phyloP scores from a whole-genome alignment of 2,329 filamentous ascomycete species.

The Trichoderma koningiopsis region DNA sequence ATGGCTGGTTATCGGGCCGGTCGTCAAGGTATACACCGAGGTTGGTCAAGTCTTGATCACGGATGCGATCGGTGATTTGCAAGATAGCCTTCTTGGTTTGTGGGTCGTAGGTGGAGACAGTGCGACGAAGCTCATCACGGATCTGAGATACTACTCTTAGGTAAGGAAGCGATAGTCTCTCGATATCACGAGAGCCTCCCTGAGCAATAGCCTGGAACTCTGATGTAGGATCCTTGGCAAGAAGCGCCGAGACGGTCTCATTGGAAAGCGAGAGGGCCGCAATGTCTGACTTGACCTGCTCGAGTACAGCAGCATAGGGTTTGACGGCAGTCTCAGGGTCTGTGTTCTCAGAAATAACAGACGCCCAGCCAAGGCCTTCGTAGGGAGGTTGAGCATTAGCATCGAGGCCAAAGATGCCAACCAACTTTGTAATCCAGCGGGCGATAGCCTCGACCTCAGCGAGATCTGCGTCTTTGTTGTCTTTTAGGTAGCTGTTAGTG shows the following conservation, averaged over 20 bases:
- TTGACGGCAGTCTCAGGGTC: slow-evolving; percentile 50
- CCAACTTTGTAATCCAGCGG: slow-evolving; percentile 79
- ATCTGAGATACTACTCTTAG: slow-evolving; percentile 57
- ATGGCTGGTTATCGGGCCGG: slow-evolving; percentile 64
- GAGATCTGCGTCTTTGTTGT: slow-evolving; percentile 51
- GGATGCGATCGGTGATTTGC: slow-evolving; percentile 74
- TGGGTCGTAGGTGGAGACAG: slow-evolving; percentile 50
- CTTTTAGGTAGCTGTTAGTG: slow-evolving; percentile 65
- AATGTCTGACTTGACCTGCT: slow-evolving; percentile 51
- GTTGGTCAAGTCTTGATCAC: slow-evolving; percentile 79
- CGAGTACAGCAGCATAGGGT: slow-evolving; percentile 51
- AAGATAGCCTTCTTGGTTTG: slow-evolving; percentile 72
- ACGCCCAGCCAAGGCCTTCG: slow-evolving; percentile 59
- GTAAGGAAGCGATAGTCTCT: slow-evolving; percentile 58
- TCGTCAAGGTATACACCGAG: slow-evolving; percentile 89
- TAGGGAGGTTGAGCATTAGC: slow-evolving; percentile 58
- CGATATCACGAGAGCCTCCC: slow-evolving; percentile 52
- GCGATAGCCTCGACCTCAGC: slow-evolving; percentile 60
- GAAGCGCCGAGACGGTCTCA: slow-evolving; percentile 46
- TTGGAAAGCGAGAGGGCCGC: slow-evolving; percentile 52
- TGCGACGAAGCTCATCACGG: slow-evolving; percentile 62
- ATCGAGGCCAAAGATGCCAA: slow-evolving; percentile 83
- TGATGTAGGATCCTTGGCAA: slow-evolving; percentile 46
- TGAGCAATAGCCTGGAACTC: slow-evolving; percentile 52
- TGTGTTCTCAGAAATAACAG: slow-evolving; percentile 42